These are phyloP conservation scores for Bromus sterilis DNA, from an alignment of 176 grass and related monocot species.

Conservation along the genomic window DNA sequence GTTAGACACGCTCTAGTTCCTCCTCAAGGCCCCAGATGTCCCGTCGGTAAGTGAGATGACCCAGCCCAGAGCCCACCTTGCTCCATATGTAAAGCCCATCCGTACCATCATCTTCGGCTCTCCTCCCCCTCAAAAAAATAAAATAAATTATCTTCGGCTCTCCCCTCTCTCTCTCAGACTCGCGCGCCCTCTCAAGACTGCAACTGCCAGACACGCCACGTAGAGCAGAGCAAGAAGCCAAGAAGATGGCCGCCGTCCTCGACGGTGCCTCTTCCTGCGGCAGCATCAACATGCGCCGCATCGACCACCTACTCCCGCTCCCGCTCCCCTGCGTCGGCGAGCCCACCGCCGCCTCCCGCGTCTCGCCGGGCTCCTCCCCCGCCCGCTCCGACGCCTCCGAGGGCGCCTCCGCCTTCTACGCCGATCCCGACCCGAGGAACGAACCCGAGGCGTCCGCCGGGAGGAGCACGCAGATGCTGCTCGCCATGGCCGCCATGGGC, in stretches of 20 bases:
- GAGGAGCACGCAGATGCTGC: slow-evolving; percentile 56
- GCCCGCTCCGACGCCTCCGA: slow-evolving; percentile 36
- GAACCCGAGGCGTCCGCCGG: slow-evolving; percentile 24
- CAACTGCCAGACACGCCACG: neutral
- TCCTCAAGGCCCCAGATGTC: too few relatives aligned
- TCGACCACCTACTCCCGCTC: slow-evolving; percentile 6
- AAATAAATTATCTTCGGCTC: too few relatives aligned
- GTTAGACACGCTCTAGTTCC: too few relatives aligned
- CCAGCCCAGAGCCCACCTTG: neutral
- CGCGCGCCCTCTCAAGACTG: slow-evolving; percentile 35
- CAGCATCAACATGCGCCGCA: slow-evolving; percentile 37
- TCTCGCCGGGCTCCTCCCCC: slow-evolving; percentile 38
- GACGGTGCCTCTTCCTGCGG: slow-evolving; percentile 30
- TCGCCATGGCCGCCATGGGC: slow-evolving; percentile 47
- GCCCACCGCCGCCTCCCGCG: slow-evolving; percentile 26
- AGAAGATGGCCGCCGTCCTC: slow-evolving; percentile 27
- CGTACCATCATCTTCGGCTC: neutral
- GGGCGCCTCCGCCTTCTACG: slow-evolving; percentile 17
- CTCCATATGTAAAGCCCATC: neutral
- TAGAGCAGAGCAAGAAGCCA: slow-evolving; percentile 21
- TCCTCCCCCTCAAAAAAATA: neutral
- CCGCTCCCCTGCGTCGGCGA: slow-evolving; percentile 39
- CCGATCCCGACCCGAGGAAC: neutral
- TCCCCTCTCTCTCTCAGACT: neutral
- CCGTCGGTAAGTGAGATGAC: too few relatives aligned